Conservation (phyloP, 2,329 filamentous ascomycete genomes). For the Eutypa lata region DNA sequence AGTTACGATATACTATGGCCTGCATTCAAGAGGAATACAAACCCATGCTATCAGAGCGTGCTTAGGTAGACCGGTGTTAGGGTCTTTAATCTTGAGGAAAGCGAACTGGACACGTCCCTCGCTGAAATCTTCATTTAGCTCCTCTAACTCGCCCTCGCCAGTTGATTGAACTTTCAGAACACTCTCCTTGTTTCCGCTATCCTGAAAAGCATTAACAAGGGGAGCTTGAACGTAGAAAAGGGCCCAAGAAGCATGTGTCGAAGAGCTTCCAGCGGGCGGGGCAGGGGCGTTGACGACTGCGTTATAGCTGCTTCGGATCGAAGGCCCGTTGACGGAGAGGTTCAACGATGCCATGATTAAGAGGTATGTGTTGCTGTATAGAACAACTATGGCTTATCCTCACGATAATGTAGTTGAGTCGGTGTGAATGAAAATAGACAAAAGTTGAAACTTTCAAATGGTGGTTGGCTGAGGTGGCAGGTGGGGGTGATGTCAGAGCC, state of each 20-base stretch:
- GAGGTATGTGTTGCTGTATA: background rate
- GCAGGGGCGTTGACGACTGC: constrained; percentile 53
- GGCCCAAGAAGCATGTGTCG: constrained; percentile 89
- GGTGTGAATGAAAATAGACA: no score
- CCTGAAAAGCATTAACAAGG: constrained; percentile 89
- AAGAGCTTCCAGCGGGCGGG: constrained; percentile 56
- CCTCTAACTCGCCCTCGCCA: constrained; percentile 86
- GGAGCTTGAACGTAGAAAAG: constrained; percentile 91
- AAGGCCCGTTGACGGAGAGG: constrained; percentile 73
- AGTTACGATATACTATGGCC: background rate
- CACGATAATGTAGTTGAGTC: background rate
- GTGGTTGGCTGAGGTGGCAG: background rate
- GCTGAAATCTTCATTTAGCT: constrained; percentile 92
- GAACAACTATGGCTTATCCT: background rate
- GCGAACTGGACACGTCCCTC: constrained; percentile 97
- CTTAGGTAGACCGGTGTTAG: constrained; percentile 86
- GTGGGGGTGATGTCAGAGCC: constrained; percentile 30
- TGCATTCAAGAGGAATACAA: constrained; percentile 19
- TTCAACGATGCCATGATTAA: constrained; percentile 77
- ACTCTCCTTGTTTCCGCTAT: constrained; percentile 82
- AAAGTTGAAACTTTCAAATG: no score
- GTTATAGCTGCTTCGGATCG: constrained; percentile 78
- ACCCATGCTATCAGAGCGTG: constrained; percentile 89
- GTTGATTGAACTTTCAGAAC: constrained; percentile 91
- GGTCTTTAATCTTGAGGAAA: constrained; percentile 93